These are phyloP conservation scores for Termitomyces bulborhizus DNA, from an alignment of 768 basidiomycete genomes.

Conservation along the genomic window DNA sequence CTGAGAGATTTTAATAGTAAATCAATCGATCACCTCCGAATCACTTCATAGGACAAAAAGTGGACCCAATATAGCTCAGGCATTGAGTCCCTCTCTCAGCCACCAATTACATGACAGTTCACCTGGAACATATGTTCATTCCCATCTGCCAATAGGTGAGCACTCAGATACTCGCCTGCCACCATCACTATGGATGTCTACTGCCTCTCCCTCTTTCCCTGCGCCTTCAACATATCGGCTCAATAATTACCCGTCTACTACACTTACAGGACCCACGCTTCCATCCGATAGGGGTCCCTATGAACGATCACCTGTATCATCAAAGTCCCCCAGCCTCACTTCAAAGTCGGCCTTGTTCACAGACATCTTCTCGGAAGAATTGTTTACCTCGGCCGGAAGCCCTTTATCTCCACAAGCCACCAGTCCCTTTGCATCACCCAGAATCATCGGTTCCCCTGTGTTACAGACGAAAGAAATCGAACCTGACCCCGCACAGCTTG, in stretches of 20 bases:
- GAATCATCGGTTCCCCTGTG: conserved; percentile 64
- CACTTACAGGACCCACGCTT: conserved; percentile 25
- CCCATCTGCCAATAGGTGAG: conserved; percentile 33
- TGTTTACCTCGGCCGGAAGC: conserved; percentile 40
- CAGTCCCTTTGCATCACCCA: conserved; percentile 59
- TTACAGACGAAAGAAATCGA: conserved; percentile 39
- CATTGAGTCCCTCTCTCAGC: conserved; percentile 3
- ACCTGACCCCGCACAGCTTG: conserved; percentile 56
- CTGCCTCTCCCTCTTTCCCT: conserved; percentile 43
- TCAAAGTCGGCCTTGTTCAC: conserved; percentile 60
- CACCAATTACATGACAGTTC: conserved; percentile 9
- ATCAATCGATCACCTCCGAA: conserved; percentile 4
- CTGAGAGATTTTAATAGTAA: conserved; percentile 3
- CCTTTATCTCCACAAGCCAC: conserved; percentile 35
- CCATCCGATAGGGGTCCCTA: conserved; percentile 28
- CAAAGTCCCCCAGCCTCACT: conserved; percentile 40
- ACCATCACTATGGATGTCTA: conserved; percentile 84
- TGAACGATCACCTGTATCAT: conserved; percentile 29
- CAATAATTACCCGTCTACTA: conserved; percentile 28
- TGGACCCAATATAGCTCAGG: conserved; percentile 2
- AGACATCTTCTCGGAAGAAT: conserved; percentile 65
- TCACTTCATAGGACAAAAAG: conserved; percentile 11
- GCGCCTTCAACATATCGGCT: conserved; percentile 35
- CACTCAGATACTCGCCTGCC: conserved; percentile 52
- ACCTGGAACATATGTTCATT: conserved; percentile 14